Evolutionary conservation across 2,329 filamentous ascomycete genomes (phyloP).

Genomic region (Aphanocladium album): DNA sequence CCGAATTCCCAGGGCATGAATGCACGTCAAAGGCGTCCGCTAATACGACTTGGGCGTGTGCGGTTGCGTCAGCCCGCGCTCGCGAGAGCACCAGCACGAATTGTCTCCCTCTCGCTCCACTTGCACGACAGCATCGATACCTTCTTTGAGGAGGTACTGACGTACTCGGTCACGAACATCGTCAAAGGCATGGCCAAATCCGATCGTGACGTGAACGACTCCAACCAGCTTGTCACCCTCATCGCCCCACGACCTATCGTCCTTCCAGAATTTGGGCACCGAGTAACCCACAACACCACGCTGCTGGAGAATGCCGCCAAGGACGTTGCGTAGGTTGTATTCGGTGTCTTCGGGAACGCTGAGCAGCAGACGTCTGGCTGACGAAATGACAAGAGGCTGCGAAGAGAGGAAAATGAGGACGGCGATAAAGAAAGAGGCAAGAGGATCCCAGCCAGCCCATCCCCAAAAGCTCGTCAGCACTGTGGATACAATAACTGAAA

Average conservation of each 20-base stretch:
- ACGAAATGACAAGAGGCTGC: slow-evolving; percentile 78
- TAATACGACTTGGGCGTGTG: slow-evolving; percentile 32
- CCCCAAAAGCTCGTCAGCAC: slow-evolving; percentile 79
- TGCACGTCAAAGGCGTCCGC: slow-evolving; percentile 11
- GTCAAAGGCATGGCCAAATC: slow-evolving; percentile 66
- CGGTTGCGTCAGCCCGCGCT: slow-evolving; percentile 26
- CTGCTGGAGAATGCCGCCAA: slow-evolving; percentile 77
- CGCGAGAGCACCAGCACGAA: slow-evolving; percentile 52
- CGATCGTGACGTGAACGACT: slow-evolving; percentile 80
- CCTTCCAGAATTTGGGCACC: slow-evolving; percentile 88
- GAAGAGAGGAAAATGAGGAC: slow-evolving; percentile 90
- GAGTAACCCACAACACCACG: slow-evolving; percentile 81
- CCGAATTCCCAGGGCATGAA: not conserved
- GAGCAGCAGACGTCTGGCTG: slow-evolving; percentile 76
- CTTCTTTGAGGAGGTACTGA: slow-evolving; percentile 63
- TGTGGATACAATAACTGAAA: slow-evolving; percentile 90
- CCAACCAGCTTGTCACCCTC: slow-evolving; percentile 60
- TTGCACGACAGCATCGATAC: slow-evolving; percentile 80
- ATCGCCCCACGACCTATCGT: slow-evolving; percentile 54
- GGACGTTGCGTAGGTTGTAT: slow-evolving; percentile 78
- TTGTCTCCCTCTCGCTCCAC: slow-evolving; percentile 78
- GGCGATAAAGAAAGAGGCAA: slow-evolving; percentile 91
- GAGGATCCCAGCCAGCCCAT: slow-evolving; percentile 91
- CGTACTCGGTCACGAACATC: slow-evolving; percentile 77
- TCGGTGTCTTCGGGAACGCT: slow-evolving; percentile 81